phyloP scores from a whole-genome alignment of 2,329 filamentous ascomycete genomes.

The Colletotrichum eremochloae region DNA sequence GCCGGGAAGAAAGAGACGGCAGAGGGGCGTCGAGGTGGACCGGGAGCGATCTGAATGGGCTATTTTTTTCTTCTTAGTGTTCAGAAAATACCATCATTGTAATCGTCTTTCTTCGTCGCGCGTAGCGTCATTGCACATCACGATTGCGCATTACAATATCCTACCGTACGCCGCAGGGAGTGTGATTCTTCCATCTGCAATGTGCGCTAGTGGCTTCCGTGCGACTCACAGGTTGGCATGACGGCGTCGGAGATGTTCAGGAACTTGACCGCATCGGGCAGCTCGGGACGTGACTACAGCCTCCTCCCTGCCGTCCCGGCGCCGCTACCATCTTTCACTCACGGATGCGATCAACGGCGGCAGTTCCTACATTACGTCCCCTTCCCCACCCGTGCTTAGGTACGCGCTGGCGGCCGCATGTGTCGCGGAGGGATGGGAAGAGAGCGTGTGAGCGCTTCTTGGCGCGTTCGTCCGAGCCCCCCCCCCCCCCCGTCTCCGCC shows the following conservation, averaged over 20 bases:
- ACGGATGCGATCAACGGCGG: not conserved
- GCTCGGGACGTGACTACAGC: not conserved
- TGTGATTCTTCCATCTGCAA: not conserved
- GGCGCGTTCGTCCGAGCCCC: not conserved
- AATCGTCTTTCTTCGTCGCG: not conserved
- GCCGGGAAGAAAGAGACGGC: too few species aligned
- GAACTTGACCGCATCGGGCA: not conserved
- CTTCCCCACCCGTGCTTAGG: not conserved
- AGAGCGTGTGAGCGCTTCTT: not conserved
- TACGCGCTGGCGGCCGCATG: not conserved
- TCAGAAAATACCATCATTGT: slow-evolving; percentile 3
- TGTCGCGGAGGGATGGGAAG: not conserved
- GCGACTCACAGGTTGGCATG: not conserved
- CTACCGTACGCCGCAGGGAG: not conserved
- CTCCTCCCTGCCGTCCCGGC: not conserved
- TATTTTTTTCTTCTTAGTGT: not conserved
- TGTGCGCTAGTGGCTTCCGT: not conserved
- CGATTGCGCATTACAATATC: not conserved
- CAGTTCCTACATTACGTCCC: too few species aligned
- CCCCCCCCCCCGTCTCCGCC: not conserved
- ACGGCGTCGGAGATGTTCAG: not conserved
- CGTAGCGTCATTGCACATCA: not conserved
- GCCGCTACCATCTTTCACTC: not conserved
- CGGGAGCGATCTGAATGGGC: not conserved
- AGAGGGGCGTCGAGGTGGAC: not conserved